Evolutionary conservation across 768 basidiomycete genomes (phyloP).

Genomic region (Piloderma croceum): DNA sequence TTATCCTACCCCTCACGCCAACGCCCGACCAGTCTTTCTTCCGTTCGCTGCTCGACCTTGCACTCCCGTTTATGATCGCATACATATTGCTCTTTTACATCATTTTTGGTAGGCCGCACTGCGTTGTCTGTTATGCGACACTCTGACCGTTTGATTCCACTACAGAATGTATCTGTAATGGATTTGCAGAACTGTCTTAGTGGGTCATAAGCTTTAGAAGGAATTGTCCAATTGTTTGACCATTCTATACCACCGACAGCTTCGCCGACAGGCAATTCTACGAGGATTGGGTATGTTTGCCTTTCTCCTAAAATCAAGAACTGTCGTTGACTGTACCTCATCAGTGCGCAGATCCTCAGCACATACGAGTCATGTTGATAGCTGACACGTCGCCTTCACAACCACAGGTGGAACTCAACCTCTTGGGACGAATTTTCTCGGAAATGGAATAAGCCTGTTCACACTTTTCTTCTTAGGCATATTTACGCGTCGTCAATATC

Average conservation of each 20-base stretch:
- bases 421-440: slow-evolving; percentile 97
- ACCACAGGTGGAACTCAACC: slow-evolving; percentile 91
- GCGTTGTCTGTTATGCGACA: slow-evolving; percentile 2
- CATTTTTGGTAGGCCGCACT: slow-evolving; percentile 70
- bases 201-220: slow-evolving; percentile 36
- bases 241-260: no score
- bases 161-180: slow-evolving; percentile 93
- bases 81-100: slow-evolving; percentile 85
- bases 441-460: slow-evolving; percentile 98
- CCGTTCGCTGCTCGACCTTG: slow-evolving; percentile 75
- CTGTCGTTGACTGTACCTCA: background rate
- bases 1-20: slow-evolving; percentile 82
- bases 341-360: slow-evolving; percentile 17
- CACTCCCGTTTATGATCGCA: slow-evolving; percentile 90
- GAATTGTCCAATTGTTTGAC: no score
- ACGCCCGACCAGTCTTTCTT: slow-evolving; percentile 64
- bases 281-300: slow-evolving; percentile 76
- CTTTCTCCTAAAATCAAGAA: no score
- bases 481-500: slow-evolving; percentile 89
- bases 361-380: no score
- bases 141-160: background rate
- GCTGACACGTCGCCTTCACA: background rate
- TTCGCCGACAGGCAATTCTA: slow-evolving; percentile 99
- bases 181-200: slow-evolving; percentile 89
- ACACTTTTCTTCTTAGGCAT: slow-evolving; percentile 88